Percentiles rank a stretch among this genome's conserved stretches.
Evolutionary conservation across 108 stramenopile genomes (phyloP).

Genomic region (Nitzschia inconspicua): DNA sequence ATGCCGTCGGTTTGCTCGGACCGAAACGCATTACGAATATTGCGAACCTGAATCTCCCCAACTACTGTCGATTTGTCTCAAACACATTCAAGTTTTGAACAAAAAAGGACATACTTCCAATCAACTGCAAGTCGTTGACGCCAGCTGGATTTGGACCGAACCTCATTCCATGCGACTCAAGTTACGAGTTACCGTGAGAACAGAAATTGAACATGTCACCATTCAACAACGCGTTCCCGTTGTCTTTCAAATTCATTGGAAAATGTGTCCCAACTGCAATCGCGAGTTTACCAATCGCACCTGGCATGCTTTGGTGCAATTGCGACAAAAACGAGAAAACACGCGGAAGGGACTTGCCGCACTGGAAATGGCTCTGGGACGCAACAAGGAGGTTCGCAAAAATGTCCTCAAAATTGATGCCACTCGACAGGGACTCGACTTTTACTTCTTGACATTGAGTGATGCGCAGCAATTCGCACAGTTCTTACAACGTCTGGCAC

Average conservation of each 20-base stretch:
- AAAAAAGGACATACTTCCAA: conserved; percentile 22
- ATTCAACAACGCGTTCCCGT: conserved; percentile 92
- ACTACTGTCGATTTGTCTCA: conserved; percentile 90
- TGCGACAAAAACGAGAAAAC: conserved; percentile 72
- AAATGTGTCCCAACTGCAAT: conserved; percentile 92
- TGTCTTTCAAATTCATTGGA: conserved; percentile 87
- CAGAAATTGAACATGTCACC: conserved; percentile 73
- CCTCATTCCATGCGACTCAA: conserved; percentile 94
- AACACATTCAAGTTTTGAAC: conserved; percentile 83
- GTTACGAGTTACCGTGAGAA: conserved; percentile 86
- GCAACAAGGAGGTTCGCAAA: conserved; percentile 66
- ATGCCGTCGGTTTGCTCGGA: conserved; percentile 75
- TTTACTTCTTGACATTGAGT: conserved; percentile 83
- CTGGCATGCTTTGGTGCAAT: conserved; percentile 82
- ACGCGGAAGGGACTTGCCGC: conserved; percentile 56
- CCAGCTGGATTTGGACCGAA: conserved; percentile 97
- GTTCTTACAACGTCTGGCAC: conserved; percentile 82
- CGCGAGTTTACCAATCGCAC: conserved; percentile 80
- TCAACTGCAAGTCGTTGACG: conserved; percentile 76
- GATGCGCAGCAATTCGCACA: conserved; percentile 85
- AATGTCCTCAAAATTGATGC: conserved; percentile 85
- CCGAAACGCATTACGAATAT: conserved; percentile 43
- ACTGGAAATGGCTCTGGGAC: conserved; percentile 74
- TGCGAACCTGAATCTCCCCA: conserved; percentile 87
- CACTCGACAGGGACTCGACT: conserved; percentile 93